Conservation (phyloP, 768 basidiomycete genomes). For the Suillus weaverae region DNA sequence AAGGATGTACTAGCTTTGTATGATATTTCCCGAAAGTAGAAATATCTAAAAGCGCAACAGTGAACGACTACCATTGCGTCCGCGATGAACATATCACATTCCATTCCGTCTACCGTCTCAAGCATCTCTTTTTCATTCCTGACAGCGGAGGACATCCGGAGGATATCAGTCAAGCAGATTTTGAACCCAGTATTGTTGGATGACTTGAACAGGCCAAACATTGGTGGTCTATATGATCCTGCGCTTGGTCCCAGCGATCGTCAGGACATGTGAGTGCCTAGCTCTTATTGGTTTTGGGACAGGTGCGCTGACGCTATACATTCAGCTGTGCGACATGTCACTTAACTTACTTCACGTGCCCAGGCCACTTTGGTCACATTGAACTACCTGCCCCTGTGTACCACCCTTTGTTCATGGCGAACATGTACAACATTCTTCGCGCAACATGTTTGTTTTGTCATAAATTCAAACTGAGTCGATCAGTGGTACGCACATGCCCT, state of each 20-base stretch:
- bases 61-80: background rate
- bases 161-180: conserved; percentile 97
- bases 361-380: conserved; percentile 98
- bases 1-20: background rate
- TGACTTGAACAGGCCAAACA: conserved; percentile 88
- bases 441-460: conserved; percentile 95
- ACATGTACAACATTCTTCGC: conserved; percentile 84
- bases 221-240: conserved; percentile 93
- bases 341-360: conserved; percentile 91
- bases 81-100: conserved; percentile 86
- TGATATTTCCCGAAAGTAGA: background rate
- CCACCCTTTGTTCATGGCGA: conserved; percentile 93
- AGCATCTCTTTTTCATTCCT: conserved; percentile 94
- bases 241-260: conserved; percentile 88
- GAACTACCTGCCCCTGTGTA: conserved; percentile 94
- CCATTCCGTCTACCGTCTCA: conserved; percentile 81
- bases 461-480: conserved; percentile 76
- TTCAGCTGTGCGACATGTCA: conserved; percentile 90
- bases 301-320: conserved; percentile 13
- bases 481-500: conserved; percentile 50
- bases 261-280: conserved; percentile 79
- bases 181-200: conserved; percentile 91
- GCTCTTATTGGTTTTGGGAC: conserved; percentile 1
- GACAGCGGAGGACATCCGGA: conserved; percentile 80
- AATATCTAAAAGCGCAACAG: background rate